Base-by-base conservation (phyloP, 345 rosid genomes). In the Fremontodendron californicum region DNA sequence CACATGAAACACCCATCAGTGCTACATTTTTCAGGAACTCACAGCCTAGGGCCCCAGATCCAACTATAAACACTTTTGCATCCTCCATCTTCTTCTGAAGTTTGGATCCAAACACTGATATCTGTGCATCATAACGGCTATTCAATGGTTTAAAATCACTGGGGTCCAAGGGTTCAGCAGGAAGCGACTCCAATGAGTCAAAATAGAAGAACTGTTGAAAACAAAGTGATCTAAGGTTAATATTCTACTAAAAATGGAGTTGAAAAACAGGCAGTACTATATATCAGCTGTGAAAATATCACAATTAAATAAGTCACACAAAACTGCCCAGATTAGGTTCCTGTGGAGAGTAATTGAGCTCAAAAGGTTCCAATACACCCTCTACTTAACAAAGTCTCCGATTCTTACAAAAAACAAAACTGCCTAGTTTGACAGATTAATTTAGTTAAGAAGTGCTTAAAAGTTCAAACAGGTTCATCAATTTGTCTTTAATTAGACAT, bases 21-120 rank as follows among this genome's bases (percentile, higher is more conserved):
- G 73, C 73, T 29, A 68, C 9, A 68, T 68, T 68, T 68, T 68
- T 68, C 37, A 68, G 73, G 73, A 68, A 68, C 73, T 68, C 73
- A 45, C 73, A 68, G 12, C 73, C 73, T 45, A 45, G 21, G n/a
- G 55, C 73, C 6, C 73, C 73, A 27, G 73, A 45, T 68, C 73
- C 73, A 45, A 68, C 73, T 3, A 68, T 68, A 45, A 68, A 68
- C 55, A 68, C 73, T 68, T 68, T 45, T 45, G 73, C 39, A 16
- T 68, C 73, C 37, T 68, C 73, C 73, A 68, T 37, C 4, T 68
- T 68, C 73, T 45, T 68, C 37, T 68, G 73, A 45, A 68, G 73
- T 27, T 45, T 45, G 73, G 55, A 45, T 21, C 73, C 73, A 45
- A 68, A 68, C 19, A 68, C 73, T 11, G 73, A 68, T 25, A 68